Evolutionary conservation across 371 early-diverging fungal species (phyloP).

Genomic region (Circinella minor): DNA sequence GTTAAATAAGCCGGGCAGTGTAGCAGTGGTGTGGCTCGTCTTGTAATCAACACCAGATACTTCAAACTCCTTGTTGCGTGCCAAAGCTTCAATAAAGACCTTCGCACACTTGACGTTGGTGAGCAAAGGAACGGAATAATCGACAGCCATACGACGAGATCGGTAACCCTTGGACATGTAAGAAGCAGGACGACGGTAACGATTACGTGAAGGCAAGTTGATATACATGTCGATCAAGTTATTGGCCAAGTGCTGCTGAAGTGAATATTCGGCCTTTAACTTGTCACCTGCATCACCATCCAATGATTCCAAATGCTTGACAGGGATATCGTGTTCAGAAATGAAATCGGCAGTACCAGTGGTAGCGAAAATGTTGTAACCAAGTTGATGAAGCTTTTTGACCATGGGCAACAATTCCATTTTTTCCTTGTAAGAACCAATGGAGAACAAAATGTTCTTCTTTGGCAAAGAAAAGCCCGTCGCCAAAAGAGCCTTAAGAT

Average conservation of each 20-base stretch:
- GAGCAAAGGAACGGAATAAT: conserved; percentile 93
- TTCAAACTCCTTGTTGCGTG: conserved; percentile 77
- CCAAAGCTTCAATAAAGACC: conserved; percentile 93
- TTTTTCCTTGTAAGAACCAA: conserved; percentile 96
- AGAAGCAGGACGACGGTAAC: conserved; percentile 93
- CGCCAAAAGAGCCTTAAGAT: conserved; percentile 89
- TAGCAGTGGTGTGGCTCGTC: conserved; percentile 80
- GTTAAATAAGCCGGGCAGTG: conserved; percentile 90
- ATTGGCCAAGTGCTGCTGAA: conserved; percentile 93
- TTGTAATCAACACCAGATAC: conserved; percentile 86
- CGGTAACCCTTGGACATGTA: conserved; percentile 96
- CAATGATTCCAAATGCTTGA: conserved; percentile 86
- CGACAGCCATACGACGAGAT: conserved; percentile 96
- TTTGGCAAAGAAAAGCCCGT: conserved; percentile 90
- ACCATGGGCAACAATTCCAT: conserved; percentile 89
- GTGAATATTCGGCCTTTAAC: conserved; percentile 88
- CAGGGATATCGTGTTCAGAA: conserved; percentile 88
- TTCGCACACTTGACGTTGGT: conserved; percentile 98
- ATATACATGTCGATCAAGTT: conserved; percentile 97
- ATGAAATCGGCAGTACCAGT: conserved; percentile 96
- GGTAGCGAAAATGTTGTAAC: conserved; percentile 92
- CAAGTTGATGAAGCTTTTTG: conserved; percentile 77
- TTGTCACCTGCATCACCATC: conserved; percentile 55
- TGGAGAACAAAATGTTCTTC: conserved; percentile 91
- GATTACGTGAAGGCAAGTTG: conserved; percentile 95